Conservation (phyloP, 2,329 filamentous ascomycete genomes). For the Fusarium tricinctum region DNA sequence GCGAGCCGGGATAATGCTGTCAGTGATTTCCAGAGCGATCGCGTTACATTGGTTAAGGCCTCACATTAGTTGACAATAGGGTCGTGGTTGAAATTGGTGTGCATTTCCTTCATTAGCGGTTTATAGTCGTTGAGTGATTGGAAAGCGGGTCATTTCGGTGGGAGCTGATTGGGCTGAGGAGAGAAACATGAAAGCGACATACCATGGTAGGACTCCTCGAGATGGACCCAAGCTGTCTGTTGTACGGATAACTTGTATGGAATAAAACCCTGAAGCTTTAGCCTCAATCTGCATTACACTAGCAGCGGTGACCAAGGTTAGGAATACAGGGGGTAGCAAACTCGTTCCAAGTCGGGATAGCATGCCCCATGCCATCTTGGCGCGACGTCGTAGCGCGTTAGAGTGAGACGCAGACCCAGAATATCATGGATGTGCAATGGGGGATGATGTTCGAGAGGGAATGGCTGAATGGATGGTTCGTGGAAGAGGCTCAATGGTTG, state of each 20-base stretch:
- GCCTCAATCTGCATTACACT: constrained; percentile 36
- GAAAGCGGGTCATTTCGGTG: constrained; percentile 4
- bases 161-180: constrained; percentile 12
- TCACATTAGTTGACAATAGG: constrained; percentile 27
- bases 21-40: constrained; percentile 43
- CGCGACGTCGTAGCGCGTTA: constrained; percentile 35
- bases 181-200: constrained; percentile 15
- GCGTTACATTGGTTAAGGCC: constrained; percentile 43
- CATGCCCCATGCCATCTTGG: constrained; percentile 44
- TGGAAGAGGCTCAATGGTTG: constrained; percentile 31
- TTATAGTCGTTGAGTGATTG: constrained; percentile 21
- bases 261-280: constrained; percentile 29
- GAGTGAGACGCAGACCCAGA: constrained; percentile 25
- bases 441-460: background rate
- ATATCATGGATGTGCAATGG: constrained; percentile 1
- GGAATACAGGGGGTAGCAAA: constrained; percentile 39
- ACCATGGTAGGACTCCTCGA: background rate
- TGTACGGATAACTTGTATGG: background rate
- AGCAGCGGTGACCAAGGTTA: constrained; percentile 37
- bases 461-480: constrained; percentile 1
- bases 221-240: background rate
- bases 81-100: constrained; percentile 20
- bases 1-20: constrained; percentile 32
- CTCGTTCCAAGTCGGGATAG: constrained; percentile 44
- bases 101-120: constrained; percentile 3